A percentile compares a stretch with the other conserved stretches of the same genome.
Evolutionary conservation across 1,284 basidiomycete genomes (phyloP).

Genomic region (Leccinum pallidistipes): DNA sequence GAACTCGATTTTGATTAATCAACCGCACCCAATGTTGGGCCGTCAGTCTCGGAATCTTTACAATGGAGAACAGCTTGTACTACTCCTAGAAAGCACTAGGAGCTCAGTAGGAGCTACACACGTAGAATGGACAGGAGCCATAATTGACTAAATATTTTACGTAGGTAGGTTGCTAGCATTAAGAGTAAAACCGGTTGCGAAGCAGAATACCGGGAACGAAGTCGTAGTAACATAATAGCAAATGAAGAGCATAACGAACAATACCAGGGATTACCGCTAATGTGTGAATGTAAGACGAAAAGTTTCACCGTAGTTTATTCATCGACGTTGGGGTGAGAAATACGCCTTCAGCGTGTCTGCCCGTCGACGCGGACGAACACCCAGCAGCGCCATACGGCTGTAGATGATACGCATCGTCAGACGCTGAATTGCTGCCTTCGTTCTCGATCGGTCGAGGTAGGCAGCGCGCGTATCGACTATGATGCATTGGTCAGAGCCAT

Average conservation of each 20-base stretch:
- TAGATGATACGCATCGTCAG: slow-evolving; percentile 63
- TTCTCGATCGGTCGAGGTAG: slow-evolving; percentile 68
- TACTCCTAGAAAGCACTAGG: neutral
- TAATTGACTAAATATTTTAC: slow-evolving; percentile 21
- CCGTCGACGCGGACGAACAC: slow-evolving; percentile 18
- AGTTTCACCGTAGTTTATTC: neutral
- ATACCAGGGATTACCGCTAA: neutral
- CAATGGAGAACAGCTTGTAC: no score
- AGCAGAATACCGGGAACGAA: neutral
- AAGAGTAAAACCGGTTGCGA: neutral
- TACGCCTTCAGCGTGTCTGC: slow-evolving; percentile 33
- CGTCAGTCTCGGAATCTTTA: no score
- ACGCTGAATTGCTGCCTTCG: slow-evolving; percentile 64
- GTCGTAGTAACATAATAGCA: neutral
- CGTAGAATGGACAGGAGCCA: neutral
- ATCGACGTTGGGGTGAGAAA: slow-evolving; percentile 30
- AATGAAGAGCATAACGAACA: neutral
- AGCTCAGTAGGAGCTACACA: neutral
- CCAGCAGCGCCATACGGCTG: slow-evolving; percentile 45
- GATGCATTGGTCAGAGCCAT: slow-evolving; percentile 1
- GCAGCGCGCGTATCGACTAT: slow-evolving; percentile 70
- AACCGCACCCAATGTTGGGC: neutral
- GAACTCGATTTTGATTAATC: slow-evolving; percentile 40
- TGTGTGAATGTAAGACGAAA: neutral
- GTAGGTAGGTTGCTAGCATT: slow-evolving; percentile 5